A percentile compares a stretch with the other conserved stretches of the same genome.
These are phyloP conservation scores for Sungouiozyma intestinalis DNA, from an alignment of 805 yeast genomes.

Conservation along the genomic window DNA sequence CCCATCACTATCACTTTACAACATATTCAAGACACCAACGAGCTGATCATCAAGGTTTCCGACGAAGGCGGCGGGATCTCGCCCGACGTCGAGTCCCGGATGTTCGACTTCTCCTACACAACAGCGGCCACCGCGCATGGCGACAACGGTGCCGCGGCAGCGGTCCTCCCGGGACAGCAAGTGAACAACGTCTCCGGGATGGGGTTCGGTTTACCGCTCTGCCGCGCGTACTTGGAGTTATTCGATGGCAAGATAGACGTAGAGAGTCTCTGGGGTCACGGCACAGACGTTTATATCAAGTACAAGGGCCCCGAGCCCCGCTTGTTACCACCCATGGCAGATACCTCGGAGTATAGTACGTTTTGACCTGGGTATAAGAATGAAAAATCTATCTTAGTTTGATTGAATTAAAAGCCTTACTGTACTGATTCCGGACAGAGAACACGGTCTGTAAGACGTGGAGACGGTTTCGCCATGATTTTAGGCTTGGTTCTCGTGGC, in stretches of 20 bases:
- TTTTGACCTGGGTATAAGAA: not conserved
- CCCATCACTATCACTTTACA: conserved; percentile 22
- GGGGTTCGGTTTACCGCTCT: conserved; percentile 91
- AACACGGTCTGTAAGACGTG: no score
- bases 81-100: conserved; percentile 49
- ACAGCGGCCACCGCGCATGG: conserved; percentile 24
- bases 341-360: no score
- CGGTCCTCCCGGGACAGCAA: conserved; percentile 55
- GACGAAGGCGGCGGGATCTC: conserved; percentile 88
- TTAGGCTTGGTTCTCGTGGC: not conserved
- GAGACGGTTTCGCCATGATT: not conserved
- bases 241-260: conserved; percentile 62
- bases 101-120: conserved; percentile 80
- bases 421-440: no score
- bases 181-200: conserved; percentile 77
- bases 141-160: not conserved
- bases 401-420: no score
- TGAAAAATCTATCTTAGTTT: not conserved
- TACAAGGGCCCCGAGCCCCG: conserved; percentile 27
- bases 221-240: conserved; percentile 61
- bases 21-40: conserved; percentile 22
- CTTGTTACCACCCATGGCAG: conserved; percentile 1
- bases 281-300: conserved; percentile 64
- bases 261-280: conserved; percentile 66
- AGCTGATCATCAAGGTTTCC: conserved; percentile 65